These are phyloP conservation scores for Physcomitrium patens DNA, from an alignment of 225 moss, liverwort and hornwort genomes.

Conservation along the genomic window DNA sequence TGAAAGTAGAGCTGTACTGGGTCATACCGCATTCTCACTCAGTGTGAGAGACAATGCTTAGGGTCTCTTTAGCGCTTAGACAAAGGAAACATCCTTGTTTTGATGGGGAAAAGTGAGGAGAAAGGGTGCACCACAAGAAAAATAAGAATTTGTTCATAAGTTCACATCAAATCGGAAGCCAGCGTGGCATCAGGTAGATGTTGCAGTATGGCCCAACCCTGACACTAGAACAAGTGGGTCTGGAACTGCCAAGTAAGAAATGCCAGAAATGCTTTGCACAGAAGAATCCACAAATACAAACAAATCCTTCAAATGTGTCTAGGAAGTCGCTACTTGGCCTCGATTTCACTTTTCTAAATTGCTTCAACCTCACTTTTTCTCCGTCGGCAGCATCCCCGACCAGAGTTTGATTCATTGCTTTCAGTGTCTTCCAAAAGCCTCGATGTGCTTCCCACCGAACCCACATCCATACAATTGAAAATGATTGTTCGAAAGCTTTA, in stretches of 20 bases:
- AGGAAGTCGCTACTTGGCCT: constrained; percentile 33
- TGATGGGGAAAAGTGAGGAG: too few relatives aligned
- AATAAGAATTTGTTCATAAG: too few relatives aligned
- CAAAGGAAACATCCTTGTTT: too few relatives aligned
- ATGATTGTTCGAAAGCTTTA: not conserved
- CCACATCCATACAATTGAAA: constrained; percentile 10
- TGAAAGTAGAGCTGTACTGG: too few relatives aligned
- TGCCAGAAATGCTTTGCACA: not conserved
- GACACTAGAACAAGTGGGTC: not conserved
- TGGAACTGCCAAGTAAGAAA: not conserved
- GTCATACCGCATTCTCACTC: too few relatives aligned
- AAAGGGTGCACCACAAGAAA: too few relatives aligned
- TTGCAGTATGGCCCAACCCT: not conserved
- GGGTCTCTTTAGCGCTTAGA: too few relatives aligned
- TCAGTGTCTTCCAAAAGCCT: constrained; percentile 64
- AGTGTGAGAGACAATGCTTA: too few relatives aligned
- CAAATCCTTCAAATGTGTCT: not conserved
- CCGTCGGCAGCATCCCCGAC: constrained; percentile 58
- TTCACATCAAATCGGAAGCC: not conserved
- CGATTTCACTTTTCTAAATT: constrained; percentile 45
- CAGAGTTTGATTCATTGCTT: constrained; percentile 57
- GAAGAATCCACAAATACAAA: not conserved
- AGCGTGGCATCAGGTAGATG: not conserved
- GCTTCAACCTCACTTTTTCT: constrained; percentile 40
- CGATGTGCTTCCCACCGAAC: constrained; percentile 69